A percentile compares a stretch with the other conserved stretches of the same genome.
Evolutionary conservation across 2,329 filamentous ascomycete species (phyloP).

Genomic region (Penicillium sp.): DNA sequence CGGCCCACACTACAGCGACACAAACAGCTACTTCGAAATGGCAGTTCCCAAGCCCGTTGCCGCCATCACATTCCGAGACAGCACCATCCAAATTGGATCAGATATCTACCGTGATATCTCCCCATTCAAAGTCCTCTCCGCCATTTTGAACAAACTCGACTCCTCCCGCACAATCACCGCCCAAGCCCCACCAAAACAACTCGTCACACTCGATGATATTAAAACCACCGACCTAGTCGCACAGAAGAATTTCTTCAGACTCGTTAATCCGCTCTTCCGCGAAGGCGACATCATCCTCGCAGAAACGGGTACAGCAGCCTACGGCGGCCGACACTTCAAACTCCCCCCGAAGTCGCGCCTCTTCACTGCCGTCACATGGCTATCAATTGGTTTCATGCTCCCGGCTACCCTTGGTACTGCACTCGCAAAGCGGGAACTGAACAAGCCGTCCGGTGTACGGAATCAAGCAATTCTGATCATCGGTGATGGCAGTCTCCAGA

Average conservation of each 20-base stretch:
- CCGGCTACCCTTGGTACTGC: conserved; percentile 58
- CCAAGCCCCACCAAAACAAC: conserved; percentile 24
- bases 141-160: conserved; percentile 65
- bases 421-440: conserved; percentile 46
- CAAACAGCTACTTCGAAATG: conserved; percentile 68
- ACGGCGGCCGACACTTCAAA: conserved; percentile 54
- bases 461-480: conserved; percentile 60
- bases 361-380: conserved; percentile 58
- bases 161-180: conserved; percentile 56
- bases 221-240: conserved; percentile 51
- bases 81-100: conserved; percentile 71
- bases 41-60: conserved; percentile 75
- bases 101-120: conserved; percentile 75
- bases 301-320: conserved; percentile 60
- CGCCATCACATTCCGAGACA: conserved; percentile 79
- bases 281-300: conserved; percentile 58
- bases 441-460: conserved; percentile 22
- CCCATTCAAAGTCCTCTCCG: conserved; percentile 76
- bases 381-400: conserved; percentile 63
- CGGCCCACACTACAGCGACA: conserved; percentile 42
- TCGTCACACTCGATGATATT: conserved; percentile 15
- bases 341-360: conserved; percentile 52
- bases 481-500: conserved; percentile 65
- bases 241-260: conserved; percentile 52
- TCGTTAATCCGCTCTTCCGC: conserved; percentile 49